Evolutionary conservation across 352 stramenopile genomes (phyloP), one percentile per base, ranked within the genome.

Genomic region (Albugo candida): DNA sequence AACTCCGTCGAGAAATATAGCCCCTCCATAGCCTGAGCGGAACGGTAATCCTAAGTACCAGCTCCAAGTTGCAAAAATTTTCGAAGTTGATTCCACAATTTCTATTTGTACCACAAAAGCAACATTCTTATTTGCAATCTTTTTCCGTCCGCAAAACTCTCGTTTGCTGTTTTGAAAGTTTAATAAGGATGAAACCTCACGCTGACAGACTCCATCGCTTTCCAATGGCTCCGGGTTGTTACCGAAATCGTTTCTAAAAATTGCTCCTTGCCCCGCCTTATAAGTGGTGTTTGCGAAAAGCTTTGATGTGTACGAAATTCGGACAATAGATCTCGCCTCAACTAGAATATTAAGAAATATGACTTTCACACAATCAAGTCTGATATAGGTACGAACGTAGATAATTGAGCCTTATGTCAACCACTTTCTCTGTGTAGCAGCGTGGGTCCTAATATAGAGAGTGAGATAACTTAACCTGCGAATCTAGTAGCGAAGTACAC

Each of bases 41-140:
- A 78, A 73, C 13, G 68, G 68, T 10, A 81, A 48, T 5, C 68
- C 68, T 1, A 81, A 49, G 21, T 64, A 74, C 65, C 65, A 81
- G 36, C 60, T 70, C 68, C 68, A 78, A 24, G 37, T 56, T 19
- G 63, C 66, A 37, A 44, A 39, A 0, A 44, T 14, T 11, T 55
- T 54, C 2, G 55, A 35, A 43, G 54, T 66, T 13, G 60, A 54
- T 38, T 79, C 67, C 16, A 71, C 48, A 31, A 79, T 59, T n/a
- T 75, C 61, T 18, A 79, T 65, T 34, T 68, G 55, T 6, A 79
- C 19, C 1, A 63, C 47, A 54, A 79, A 75, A 0, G 49, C 58
- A 11, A 75, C 57, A 34, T 69, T 67, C 2, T 48, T 60, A 18
- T 49, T 54, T 14, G 74, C 49, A 52, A 74, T 54, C 17, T 48